Percentiles rank a stretch among this genome's conserved stretches.
phyloP scores from a whole-genome alignment of 805 yeast genomes.

The Teunomyces tritomae region DNA sequence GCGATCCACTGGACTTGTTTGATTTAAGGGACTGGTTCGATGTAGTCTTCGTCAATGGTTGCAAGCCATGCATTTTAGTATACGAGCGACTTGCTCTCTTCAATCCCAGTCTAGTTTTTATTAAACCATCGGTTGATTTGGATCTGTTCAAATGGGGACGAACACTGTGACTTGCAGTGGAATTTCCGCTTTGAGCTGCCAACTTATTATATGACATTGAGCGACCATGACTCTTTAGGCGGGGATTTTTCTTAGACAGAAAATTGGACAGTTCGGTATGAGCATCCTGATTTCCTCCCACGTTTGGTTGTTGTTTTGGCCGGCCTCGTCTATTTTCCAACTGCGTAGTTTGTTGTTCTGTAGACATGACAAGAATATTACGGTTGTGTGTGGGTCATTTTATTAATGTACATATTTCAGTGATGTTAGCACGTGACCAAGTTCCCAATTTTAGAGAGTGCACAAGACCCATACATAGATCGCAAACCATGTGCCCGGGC shows the following conservation, averaged over 20 bases:
- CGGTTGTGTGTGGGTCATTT: conserved; percentile 2
- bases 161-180: conserved; percentile 2
- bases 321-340: conserved; percentile 2
- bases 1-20: conserved; percentile 31
- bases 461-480: background rate
- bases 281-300: background rate
- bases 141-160: conserved; percentile 37
- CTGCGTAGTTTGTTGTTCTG: background rate
- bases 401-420: background rate
- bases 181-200: background rate
- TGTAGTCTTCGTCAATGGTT: conserved; percentile 35
- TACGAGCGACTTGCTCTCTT: conserved; percentile 36
- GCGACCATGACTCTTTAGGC: conserved; percentile 1
- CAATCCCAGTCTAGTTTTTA: conserved; percentile 19
- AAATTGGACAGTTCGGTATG: background rate
- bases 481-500: background rate
- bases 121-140: conserved; percentile 40
- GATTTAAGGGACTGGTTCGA: conserved; percentile 29
- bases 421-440: background rate
- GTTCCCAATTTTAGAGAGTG: background rate
- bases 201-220: conserved; percentile 1
- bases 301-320: background rate
- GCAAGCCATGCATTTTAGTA: conserved; percentile 35
- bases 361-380: background rate
- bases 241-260: background rate